phyloP scores from a whole-genome alignment of 192 early-diverging fungal species.

The Entomortierella parvispora region DNA sequence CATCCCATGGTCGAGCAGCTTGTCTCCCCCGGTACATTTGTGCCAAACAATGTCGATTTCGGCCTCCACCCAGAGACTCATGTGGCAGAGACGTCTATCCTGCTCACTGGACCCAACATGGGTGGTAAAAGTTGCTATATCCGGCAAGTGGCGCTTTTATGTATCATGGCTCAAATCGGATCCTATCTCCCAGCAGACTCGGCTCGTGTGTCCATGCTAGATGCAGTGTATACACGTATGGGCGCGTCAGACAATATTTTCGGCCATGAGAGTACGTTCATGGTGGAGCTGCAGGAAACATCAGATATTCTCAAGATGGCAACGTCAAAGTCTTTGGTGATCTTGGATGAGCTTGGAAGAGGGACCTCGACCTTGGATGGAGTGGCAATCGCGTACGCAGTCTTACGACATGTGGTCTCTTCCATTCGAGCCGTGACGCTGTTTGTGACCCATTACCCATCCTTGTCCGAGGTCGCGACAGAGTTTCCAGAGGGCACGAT shows the following conservation, averaged over 20 bases:
- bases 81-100: constrained; percentile 42
- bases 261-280: constrained; percentile 77
- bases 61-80: constrained; percentile 14
- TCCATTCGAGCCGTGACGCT: constrained; percentile 62
- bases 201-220: constrained; percentile 73
- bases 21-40: constrained; percentile 54
- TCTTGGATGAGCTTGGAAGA: constrained; percentile 85
- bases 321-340: constrained; percentile 68
- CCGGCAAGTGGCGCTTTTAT: constrained; percentile 66
- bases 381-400: constrained; percentile 73
- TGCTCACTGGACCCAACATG: constrained; percentile 83
- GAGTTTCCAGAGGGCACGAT: constrained; percentile 38
- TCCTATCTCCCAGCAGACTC: constrained; percentile 74
- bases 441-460: constrained; percentile 89
- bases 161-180: constrained; percentile 80
- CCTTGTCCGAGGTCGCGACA: constrained; percentile 59
- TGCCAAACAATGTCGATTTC: constrained; percentile 70
- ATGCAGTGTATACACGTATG: constrained; percentile 78
- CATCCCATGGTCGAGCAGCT: constrained; percentile 80
- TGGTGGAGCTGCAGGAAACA: constrained; percentile 82
- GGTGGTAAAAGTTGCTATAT: constrained; percentile 79
- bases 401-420: constrained; percentile 65
- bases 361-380: constrained; percentile 84
- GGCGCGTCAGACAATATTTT: constrained; percentile 78
- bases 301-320: constrained; percentile 76